Conservation (phyloP, 1,284 basidiomycete species). For the Ceratobasidium sp. region DNA sequence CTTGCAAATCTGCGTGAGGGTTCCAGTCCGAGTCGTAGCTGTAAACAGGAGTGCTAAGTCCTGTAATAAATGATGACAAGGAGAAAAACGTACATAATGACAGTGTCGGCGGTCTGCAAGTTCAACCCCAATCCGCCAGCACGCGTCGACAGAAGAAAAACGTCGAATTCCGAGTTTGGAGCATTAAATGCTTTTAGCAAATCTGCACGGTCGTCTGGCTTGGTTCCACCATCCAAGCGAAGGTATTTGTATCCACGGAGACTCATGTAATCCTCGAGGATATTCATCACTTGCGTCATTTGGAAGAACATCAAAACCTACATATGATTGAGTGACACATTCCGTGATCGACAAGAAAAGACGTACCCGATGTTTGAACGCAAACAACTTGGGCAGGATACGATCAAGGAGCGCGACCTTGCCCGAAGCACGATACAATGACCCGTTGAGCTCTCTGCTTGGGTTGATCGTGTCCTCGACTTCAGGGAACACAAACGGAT, state of each 20-base stretch:
- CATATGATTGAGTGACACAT: conserved; percentile 11
- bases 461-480: conserved; percentile 95
- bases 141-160: conserved; percentile 96
- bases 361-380: conserved; percentile 87
- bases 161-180: conserved; percentile 87
- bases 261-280: conserved; percentile 98
- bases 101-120: conserved; percentile 97
- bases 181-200: conserved; percentile 94
- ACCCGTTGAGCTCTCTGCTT: conserved; percentile 82
- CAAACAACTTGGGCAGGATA: conserved; percentile 94
- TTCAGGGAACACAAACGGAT: conserved; percentile 95
- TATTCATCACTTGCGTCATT: conserved; percentile 99
- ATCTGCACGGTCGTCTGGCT: conserved; percentile 95
- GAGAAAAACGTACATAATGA: conserved; percentile 84
- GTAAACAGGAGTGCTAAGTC: conserved; percentile 17
- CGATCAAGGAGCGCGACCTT: conserved; percentile 97
- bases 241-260: conserved; percentile 92
- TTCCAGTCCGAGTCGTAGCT: conserved; percentile 93
- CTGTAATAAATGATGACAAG: conserved; percentile 49
- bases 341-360: not conserved
- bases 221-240: conserved; percentile 96
- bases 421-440: conserved; percentile 87
- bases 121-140: conserved; percentile 98
- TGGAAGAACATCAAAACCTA: conserved; percentile 99
- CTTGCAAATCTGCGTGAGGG: conserved; percentile 97